A percentile compares a stretch with the other conserved stretches of the same genome.
phyloP scores from a whole-genome alignment of 768 basidiomycete genomes.

The Mycena leptocephala region DNA sequence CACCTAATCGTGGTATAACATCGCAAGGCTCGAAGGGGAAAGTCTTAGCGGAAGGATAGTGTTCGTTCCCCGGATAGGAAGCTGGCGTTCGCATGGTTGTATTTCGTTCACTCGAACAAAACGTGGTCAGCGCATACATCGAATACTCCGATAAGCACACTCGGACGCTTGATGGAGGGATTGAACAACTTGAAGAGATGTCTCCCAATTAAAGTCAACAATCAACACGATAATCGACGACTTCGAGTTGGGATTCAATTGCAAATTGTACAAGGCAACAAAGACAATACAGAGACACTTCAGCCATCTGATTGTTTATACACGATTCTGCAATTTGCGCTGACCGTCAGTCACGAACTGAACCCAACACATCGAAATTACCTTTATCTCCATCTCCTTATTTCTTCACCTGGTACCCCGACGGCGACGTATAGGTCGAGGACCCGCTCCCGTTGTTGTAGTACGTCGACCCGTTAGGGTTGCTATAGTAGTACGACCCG shows the following conservation, averaged over 20 bases:
- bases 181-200: no score
- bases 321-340: not conserved
- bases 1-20: no score
- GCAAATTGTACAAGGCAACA: no score
- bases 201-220: no score
- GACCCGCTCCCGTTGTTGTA: conserved; percentile 67
- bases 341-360: not conserved
- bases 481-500: conserved; percentile 76
- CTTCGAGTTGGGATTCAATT: no score
- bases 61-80: not conserved
- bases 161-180: no score
- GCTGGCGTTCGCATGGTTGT: not conserved
- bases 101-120: no score
- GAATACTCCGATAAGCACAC: no score
- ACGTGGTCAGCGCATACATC: no score
- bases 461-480: conserved; percentile 75
- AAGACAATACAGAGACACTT: no score
- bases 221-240: no score
- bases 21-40: not conserved
- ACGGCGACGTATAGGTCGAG: conserved; percentile 68
- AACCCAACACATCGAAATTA: not conserved
- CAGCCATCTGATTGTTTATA: not conserved
- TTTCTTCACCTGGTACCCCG: conserved; percentile 41
- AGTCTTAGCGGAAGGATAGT: not conserved
- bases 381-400: not conserved